Percentiles rank a stretch among this genome's conserved stretches.
These are phyloP conservation scores for Daldinia eschscholtzii DNA, from an alignment of 2,329 filamentous ascomycete species.

Conservation along the genomic window DNA sequence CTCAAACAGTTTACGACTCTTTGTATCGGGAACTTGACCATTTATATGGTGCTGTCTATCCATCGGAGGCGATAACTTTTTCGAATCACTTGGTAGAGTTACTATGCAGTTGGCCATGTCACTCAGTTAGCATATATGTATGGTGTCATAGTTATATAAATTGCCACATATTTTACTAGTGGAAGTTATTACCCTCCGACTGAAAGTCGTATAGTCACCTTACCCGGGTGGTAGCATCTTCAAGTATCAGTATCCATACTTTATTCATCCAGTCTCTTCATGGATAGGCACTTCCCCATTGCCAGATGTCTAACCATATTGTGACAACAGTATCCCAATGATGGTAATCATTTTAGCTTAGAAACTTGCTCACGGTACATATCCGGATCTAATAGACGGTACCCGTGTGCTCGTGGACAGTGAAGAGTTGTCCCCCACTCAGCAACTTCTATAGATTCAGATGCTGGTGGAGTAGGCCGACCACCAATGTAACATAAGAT, in stretches of 20 bases:
- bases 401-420: background rate
- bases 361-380: background rate
- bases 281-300: background rate
- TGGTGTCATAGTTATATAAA: background rate
- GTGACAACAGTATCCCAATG: background rate
- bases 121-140: no score
- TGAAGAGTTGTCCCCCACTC: background rate
- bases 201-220: background rate
- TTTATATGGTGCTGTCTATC: no score
- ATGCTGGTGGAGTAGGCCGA: background rate
- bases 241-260: background rate
- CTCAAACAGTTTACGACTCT: no score
- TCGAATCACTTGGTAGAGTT: no score
- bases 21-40: no score
- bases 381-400: slow-evolving; percentile 6
- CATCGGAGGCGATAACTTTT: no score
- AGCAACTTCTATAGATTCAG: background rate
- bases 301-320: background rate
- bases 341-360: background rate
- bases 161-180: background rate
- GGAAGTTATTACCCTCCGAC: background rate
- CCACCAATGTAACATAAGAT: background rate
- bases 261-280: background rate
- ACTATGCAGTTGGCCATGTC: no score
- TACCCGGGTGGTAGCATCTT: background rate